These are phyloP conservation scores for Gossypioides kirkii DNA, from an alignment of 345 rosid species.

Conservation along the genomic window DNA sequence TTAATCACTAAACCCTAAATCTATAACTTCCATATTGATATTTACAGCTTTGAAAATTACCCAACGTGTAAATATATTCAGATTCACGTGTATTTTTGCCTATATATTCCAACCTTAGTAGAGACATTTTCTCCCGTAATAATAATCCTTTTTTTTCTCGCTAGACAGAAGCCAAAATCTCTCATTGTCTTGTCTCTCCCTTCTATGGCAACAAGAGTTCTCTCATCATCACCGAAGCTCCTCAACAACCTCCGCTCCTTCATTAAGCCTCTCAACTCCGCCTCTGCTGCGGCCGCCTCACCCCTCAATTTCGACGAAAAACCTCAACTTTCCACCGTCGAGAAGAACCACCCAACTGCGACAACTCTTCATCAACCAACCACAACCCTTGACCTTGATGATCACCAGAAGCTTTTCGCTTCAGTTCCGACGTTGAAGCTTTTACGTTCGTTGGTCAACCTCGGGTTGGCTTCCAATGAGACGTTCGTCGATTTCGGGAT, in stretches of 20 bases:
- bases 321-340: conserved; percentile 25
- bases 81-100: background rate
- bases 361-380: background rate
- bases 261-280: conserved; percentile 7
- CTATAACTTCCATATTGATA: no score
- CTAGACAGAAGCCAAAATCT: background rate
- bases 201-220: conserved; percentile 9
- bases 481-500: conserved; percentile 65
- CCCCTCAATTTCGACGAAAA: conserved; percentile 4
- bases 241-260: background rate
- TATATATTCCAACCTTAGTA: background rate
- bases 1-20: no score
- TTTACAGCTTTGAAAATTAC: background rate
- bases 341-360: conserved; percentile 13
- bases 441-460: conserved; percentile 43
- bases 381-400: conserved; percentile 37
- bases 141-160: background rate
- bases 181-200: background rate
- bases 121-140: background rate
- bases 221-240: conserved; percentile 6
- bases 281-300: background rate
- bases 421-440: conserved; percentile 41
- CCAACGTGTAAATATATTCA: background rate
- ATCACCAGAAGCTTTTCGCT: conserved; percentile 51
- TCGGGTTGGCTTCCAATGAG: conserved; percentile 51